These are phyloP conservation scores for Metschnikowia shivogae DNA, from an alignment of 805 yeast genomes.

Conservation along the genomic window DNA sequence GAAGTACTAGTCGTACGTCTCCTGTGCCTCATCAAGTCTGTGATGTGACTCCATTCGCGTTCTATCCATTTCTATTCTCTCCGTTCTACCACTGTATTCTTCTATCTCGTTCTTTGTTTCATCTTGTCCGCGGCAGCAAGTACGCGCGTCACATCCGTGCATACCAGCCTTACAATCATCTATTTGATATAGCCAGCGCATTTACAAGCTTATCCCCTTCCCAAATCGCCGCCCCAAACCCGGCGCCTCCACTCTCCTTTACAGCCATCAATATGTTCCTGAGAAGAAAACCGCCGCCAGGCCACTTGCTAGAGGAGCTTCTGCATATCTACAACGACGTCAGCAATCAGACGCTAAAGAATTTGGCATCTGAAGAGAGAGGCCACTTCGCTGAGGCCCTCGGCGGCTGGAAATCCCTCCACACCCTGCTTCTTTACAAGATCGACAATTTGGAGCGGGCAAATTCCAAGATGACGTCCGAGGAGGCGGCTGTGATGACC, in stretches of 20 bases:
- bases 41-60: no score
- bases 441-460: conserved; percentile 50
- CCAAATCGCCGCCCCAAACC: neutral
- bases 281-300: conserved; percentile 57
- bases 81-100: no score
- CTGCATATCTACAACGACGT: conserved; percentile 58
- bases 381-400: conserved; percentile 51
- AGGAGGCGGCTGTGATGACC: conserved; percentile 13
- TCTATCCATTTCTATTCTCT: no score
- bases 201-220: neutral
- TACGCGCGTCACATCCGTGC: neutral
- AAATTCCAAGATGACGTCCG: conserved; percentile 23
- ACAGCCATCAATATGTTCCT: conserved; percentile 39
- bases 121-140: neutral
- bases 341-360: conserved; percentile 55
- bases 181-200: neutral
- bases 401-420: conserved; percentile 72
- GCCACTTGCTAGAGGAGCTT: conserved; percentile 47
- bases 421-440: conserved; percentile 54
- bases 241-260: neutral
- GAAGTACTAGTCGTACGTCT: no score
- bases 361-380: conserved; percentile 55
- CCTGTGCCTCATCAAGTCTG: no score
- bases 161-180: neutral
- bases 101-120: no score